phyloP scores from a whole-genome alignment of 2,329 filamentous ascomycete species.

The Fusarium coicis region DNA sequence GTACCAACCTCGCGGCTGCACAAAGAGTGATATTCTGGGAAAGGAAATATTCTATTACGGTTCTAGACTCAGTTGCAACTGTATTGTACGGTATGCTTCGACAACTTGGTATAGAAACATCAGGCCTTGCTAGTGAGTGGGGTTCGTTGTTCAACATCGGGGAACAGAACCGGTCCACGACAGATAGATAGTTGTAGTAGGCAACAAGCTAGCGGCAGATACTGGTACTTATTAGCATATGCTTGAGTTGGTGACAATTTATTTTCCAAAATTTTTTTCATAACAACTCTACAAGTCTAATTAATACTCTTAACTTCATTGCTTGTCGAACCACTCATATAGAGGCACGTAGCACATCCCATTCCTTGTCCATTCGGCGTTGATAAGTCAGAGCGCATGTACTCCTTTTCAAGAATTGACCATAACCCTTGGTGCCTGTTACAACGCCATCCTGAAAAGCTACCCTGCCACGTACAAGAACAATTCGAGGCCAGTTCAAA shows the following conservation, averaged over 20 bases:
- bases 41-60: not conserved
- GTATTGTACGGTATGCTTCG: not conserved
- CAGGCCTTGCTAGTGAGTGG: not conserved
- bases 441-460: not conserved
- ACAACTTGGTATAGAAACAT: not conserved
- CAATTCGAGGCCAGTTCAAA: not conserved
- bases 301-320: not conserved
- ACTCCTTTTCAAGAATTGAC: not conserved
- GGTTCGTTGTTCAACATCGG: not conserved
- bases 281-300: too few species aligned
- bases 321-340: not conserved
- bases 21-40: not conserved
- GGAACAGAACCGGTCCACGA: not conserved
- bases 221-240: not conserved
- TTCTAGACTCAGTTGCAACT: not conserved
- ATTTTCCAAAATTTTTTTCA: not conserved
- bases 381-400: not conserved
- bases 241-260: not conserved
- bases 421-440: not conserved
- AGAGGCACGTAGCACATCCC: not conserved
- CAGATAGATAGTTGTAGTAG: not conserved
- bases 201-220: not conserved
- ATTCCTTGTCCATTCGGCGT: not conserved
- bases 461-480: not conserved
- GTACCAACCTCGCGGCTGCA: not conserved